Percentiles rank a stretch among this genome's conserved stretches.
Evolutionary conservation across 257 asterid species (phyloP).

Genomic region (Cruciata laevipes): DNA sequence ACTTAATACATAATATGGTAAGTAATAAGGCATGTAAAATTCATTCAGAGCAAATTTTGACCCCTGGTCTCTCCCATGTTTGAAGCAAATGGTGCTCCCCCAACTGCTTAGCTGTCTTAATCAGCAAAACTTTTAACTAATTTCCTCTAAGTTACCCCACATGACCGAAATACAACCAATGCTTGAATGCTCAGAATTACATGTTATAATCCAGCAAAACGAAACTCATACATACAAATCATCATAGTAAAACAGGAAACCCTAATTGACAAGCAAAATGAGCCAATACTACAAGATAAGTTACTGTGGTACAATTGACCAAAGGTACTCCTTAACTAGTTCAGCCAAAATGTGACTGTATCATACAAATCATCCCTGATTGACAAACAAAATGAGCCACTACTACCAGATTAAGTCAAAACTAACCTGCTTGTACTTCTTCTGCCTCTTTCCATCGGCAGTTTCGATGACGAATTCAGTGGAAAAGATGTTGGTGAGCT

Average conservation of each 20-base stretch:
- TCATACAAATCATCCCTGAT: background rate
- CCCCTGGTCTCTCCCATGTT: background rate
- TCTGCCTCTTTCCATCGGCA: conserved; percentile 81
- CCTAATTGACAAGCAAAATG: too few relatives aligned
- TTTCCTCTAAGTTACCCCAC: too few relatives aligned
- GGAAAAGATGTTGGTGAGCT: conserved; percentile 86
- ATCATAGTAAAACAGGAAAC: too few relatives aligned
- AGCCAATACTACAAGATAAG: too few relatives aligned
- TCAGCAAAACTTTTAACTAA: background rate
- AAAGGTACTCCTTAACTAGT: too few relatives aligned
- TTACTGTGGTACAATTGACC: too few relatives aligned
- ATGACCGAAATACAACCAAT: too few relatives aligned
- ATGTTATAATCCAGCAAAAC: background rate
- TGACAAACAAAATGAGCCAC: background rate
- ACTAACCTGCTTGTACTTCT: conserved; percentile 82
- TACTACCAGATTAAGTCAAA: background rate
- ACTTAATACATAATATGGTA: background rate
- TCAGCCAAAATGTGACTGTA: too few relatives aligned
- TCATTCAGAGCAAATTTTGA: background rate
- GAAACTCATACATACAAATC: background rate
- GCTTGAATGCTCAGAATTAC: too few relatives aligned
- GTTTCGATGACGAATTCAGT: conserved; percentile 86
- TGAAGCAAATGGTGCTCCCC: too few relatives aligned
- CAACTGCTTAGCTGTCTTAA: too few relatives aligned
- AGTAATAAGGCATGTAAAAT: background rate